These are phyloP conservation scores for Lentinula guzmanii DNA, from an alignment of 768 basidiomycete species.

Conservation along the genomic window DNA sequence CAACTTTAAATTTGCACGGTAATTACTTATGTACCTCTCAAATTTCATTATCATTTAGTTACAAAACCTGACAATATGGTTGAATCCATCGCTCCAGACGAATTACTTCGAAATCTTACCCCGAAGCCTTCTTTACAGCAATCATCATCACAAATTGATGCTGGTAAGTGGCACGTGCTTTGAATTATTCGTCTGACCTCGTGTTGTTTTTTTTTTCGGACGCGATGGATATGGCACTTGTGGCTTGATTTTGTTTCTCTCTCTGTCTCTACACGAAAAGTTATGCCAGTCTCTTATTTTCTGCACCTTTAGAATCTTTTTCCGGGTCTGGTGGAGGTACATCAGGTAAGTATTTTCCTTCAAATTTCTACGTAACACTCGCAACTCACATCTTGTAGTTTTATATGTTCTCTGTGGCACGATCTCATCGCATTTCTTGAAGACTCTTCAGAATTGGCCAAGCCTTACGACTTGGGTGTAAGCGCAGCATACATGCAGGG, in stretches of 20 bases:
- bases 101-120: not conserved
- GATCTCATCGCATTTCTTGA: conserved; percentile 1
- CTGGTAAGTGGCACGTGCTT: not conserved
- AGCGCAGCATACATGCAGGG: not conserved
- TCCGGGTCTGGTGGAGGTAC: conserved; percentile 2
- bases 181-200: not conserved
- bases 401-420: conserved; percentile 1
- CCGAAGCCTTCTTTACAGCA: not conserved
- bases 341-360: not conserved
- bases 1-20: not conserved
- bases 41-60: not conserved
- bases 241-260: not conserved
- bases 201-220: not conserved
- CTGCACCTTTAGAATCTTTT: not conserved
- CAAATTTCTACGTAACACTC: not conserved
- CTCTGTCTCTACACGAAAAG: not conserved
- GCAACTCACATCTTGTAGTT: not conserved
- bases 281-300: conserved; percentile 8
- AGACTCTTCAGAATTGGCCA: not conserved
- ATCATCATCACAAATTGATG: not conserved
- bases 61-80: not conserved
- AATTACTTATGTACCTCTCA: not conserved
- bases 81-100: not conserved
- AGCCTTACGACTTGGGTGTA: not conserved
- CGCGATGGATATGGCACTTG: not conserved